Evolutionary conservation across 1,139 yeast genomes (phyloP), one percentile per base, ranked within the genome.

Genomic region (Saccharomyces hybrid): DNA sequence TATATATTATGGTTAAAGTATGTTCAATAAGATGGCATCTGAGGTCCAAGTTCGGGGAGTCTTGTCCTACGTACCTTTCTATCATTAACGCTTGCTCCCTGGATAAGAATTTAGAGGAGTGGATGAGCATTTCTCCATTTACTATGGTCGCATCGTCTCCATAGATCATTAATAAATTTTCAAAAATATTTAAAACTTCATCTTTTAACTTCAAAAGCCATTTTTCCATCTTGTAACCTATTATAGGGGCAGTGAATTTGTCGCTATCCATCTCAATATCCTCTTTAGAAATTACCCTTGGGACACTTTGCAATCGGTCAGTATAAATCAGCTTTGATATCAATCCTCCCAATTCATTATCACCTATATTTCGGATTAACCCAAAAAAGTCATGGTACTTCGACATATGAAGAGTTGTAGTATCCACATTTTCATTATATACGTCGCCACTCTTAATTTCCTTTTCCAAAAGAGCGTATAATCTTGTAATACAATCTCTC

Each of bases 201-300:
- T 58, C 59, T 44, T 67, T 65, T 23, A 67, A 50, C 11, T 51
- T 47, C n/a, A 66, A 51, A 30, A 60, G 50, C 66, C 70, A 64
- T 32, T 57, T 56, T 52, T 67, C 71, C 23, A 62, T 54, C 27
- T 59, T 56, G 26, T 58, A 53, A 52, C 59, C 52, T 8, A 44
- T 26, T 14, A 48, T 48, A 34, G 42, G 26, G 34, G 54, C 38
- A 28, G 42, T 55, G 25, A 55, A 47, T 7, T 53, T 49, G 14
- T 38, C 13, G 27, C 53, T 47, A 23, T 55, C 49, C 11, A 38
- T 6, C 11, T 50, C 47, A 31, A 66, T 50, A 27, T 63, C 63
- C 50, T 63, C 67, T 48, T 66, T 66, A 11, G 63, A 56, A 6
- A 68, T 62, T 4, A 66, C 66, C 50, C 59, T 55, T 3, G 71